Evolutionary conservation across 1,284 basidiomycete species (phyloP), one percentile per base, ranked within the genome.

Genomic region (Ceratobasidium sp.): DNA sequence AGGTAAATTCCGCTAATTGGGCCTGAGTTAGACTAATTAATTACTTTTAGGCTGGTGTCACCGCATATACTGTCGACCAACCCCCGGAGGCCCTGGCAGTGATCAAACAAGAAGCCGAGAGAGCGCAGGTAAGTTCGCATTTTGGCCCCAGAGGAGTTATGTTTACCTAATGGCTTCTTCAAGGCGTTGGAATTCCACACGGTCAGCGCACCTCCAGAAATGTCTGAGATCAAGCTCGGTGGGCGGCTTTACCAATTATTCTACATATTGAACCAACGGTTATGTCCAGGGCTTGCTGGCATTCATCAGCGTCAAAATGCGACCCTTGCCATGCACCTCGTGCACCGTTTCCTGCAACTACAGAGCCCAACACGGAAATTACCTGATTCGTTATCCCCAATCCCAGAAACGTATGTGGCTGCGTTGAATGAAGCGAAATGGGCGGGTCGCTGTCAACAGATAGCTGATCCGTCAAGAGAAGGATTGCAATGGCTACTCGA

Each of bases 371-470:
- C 29, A 53, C 9, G 1, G 74, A 75, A 14, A 71, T 74, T 7
- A 30, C 73, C 21, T 52, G 72, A 9, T 75, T 77, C 74, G 25
- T 73, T 16, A 52, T 72, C 73, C 13, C 30, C 72, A 3, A 69
- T 71, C 13, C 69, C 88, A 0, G 74, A 79, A 7, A 74, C 81
- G 4, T 88, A 92, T 73, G 75, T 84, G 29, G 74, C 80, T 27
- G 94, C 88, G 1, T 79, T 99, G 19, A 78, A 85, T 71, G 80
- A 83, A 14, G 85, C 95, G 0, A 85, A 82, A 70, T 99, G 96
- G 96, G 96, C 97, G 1, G 97, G 97, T n/a, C 85, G 97, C 47
- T 99, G 97, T 77, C 97, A 99, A 78, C 85, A 84, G 0, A 86
- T 97, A 6, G 70, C 73, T 2, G 89, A 93, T 72, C 86, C 87